Conservation (phyloP, 306 rosid genomes). For the Mimosa pudica region DNA sequence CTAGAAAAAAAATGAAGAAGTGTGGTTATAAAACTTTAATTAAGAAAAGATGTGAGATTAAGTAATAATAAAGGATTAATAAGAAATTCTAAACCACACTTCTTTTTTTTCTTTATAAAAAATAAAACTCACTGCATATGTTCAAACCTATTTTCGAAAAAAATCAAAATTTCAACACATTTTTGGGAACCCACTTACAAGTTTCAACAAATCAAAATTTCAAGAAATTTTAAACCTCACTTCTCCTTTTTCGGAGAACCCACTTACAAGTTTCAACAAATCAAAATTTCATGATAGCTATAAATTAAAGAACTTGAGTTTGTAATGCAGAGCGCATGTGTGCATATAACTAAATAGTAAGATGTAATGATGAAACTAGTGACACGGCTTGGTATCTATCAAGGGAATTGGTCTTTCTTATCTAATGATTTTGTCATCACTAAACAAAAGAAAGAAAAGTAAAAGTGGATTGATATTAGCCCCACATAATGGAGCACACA, state of each 20-base stretch:
- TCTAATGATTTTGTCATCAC: background rate
- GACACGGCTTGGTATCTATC: background rate
- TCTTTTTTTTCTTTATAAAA: too few species aligned
- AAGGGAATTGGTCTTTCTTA: background rate
- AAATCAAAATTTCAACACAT: too few species aligned
- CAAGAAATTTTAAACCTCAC: too few species aligned
- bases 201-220: background rate
- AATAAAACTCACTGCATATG: too few species aligned
- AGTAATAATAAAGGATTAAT: too few species aligned
- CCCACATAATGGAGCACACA: background rate
- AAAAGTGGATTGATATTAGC: background rate
- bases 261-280: background rate
- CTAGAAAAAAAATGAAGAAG: too few species aligned
- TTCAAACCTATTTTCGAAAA: too few species aligned
- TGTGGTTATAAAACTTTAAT: too few species aligned
- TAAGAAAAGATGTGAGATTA: too few species aligned
- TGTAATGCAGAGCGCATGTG: background rate
- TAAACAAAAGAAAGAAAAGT: background rate
- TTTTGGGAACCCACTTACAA: background rate
- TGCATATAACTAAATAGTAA: background rate
- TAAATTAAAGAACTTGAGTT: background rate
- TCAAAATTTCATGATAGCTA: background rate
- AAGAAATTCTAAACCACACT: too few species aligned
- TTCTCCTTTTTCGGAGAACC: too few species aligned
- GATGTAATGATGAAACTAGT: background rate